Base-by-base conservation (phyloP, 1,139 yeast genomes). In the Nakaseomyces glabratus region DNA sequence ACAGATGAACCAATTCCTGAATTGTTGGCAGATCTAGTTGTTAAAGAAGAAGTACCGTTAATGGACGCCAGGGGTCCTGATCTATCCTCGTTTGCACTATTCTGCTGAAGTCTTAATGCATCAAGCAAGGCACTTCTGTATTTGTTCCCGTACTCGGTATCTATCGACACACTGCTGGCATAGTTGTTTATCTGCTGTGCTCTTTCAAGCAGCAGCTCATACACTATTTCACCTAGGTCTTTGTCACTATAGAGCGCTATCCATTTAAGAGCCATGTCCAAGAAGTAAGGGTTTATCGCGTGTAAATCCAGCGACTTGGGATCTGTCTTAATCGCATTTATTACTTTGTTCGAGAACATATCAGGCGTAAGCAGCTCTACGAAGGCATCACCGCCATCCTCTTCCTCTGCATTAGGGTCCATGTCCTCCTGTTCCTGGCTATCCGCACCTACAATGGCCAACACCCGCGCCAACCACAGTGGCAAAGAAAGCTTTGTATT, bases 251-350 rank as follows among this genome's bases (percentile, higher is more conserved):
- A 81, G 60, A 86, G 61, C 23, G 64, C 51, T 15, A 81, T 70
- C 95, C 95, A 86, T 49, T 77, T 75, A 39, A 77, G 75, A 9
- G 78, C 79, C 31, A 86, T 59, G 20, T 69, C 62, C 50, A 80
- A 82, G 57, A 72, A 88, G 51, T 80, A 72, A 4, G 82, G 69
- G 34, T 73, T 66, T 29, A 82, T 73, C 2, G 76, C 62, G 43
- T 82, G 81, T 29, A 88, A 52, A 51, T 86, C 93, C 11, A 86
- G 66, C 17, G 71, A 62, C 1, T 62, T 59, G 1, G 95, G 73
- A 44, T 76, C 82, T 0, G 95, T 71, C 52, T 82, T 82, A 33
- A 88, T 74, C 24, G 95, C 93, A 50, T 84, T 86, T 24, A 81
- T 55, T 17, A 85, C 86, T 45, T 73, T 73, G 8, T 63, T 51